phyloP scores from a whole-genome alignment of 208 protist genomes.

The Crithidia sp. region DNA sequence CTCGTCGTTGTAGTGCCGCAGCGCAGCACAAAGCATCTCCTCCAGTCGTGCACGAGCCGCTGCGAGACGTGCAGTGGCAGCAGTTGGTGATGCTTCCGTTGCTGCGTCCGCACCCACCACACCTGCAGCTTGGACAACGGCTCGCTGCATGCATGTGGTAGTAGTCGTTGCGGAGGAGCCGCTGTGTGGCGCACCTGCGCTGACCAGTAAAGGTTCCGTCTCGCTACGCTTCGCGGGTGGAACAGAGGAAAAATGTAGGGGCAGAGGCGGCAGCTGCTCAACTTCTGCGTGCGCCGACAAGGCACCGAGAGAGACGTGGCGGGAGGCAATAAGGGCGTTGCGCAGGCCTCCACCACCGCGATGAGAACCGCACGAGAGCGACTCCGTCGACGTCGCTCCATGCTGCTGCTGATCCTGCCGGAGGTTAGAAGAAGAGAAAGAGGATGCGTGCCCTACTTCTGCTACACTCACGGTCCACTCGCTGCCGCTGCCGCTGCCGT shows the following conservation, averaged over 20 bases:
- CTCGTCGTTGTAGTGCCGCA: constrained; percentile 22
- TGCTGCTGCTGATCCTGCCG: not conserved
- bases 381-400: not conserved
- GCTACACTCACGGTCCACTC: not conserved
- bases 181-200: too few species aligned
- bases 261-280: not conserved
- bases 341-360: not conserved
- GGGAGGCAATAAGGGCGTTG: constrained; percentile 12
- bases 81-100: not conserved
- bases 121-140: too few species aligned
- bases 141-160: too few species aligned
- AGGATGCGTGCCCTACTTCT: not conserved
- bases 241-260: not conserved
- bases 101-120: not conserved
- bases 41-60: constrained; percentile 18
- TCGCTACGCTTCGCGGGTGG: not conserved
- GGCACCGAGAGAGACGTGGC: constrained; percentile 27
- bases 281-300: constrained; percentile 27
- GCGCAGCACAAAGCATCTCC: constrained; percentile 6
- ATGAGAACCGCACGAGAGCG: not conserved
- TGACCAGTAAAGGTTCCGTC: too few species aligned
- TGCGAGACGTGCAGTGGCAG: not conserved
- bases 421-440: not conserved
- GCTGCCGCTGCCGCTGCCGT: not conserved
- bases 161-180: too few species aligned